Conservation (phyloP, 208 protist species). For the Acanthamoeba culbertsoni region DNA sequence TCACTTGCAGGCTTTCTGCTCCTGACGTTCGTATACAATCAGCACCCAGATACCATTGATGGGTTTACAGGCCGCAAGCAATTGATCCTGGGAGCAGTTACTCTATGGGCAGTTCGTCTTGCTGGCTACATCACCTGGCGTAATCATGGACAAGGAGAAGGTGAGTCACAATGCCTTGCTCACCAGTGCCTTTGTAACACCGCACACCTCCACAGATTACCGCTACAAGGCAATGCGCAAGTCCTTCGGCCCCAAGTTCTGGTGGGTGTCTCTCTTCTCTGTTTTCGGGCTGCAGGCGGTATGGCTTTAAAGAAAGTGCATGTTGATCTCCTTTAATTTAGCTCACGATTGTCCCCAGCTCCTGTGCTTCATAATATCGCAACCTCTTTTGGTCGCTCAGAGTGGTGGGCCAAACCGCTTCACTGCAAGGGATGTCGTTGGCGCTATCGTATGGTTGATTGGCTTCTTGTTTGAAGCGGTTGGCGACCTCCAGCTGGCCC, state of each 20-base stretch:
- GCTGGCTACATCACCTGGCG: constrained; percentile 24
- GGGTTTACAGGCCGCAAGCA: not conserved
- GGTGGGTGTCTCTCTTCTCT: constrained; percentile 30
- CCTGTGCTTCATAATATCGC: constrained; percentile 34
- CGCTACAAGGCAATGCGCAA: constrained; percentile 55
- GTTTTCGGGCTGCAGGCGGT: constrained; percentile 35
- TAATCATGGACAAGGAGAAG: constrained; percentile 48
- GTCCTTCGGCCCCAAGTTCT: constrained; percentile 13
- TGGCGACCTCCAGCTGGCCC: constrained; percentile 33
- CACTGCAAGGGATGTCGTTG: not conserved
- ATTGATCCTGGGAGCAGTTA: not conserved
- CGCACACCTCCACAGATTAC: too few relatives aligned
- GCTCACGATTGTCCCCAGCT: not conserved
- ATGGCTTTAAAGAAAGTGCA: not conserved
- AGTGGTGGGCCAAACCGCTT: not conserved
- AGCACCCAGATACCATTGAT: not conserved
- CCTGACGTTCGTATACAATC: not conserved
- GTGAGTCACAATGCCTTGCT: too few relatives aligned
- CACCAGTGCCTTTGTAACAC: too few relatives aligned
- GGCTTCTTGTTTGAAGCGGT: constrained; percentile 56
- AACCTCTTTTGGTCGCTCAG: constrained; percentile 26
- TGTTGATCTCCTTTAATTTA: not conserved
- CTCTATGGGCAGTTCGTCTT: constrained; percentile 22
- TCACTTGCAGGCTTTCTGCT: constrained; percentile 24
- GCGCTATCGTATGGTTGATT: not conserved